Evolutionary conservation across 2,329 filamentous ascomycete species (phyloP).

Genomic region (Alternaria brassicae): DNA sequence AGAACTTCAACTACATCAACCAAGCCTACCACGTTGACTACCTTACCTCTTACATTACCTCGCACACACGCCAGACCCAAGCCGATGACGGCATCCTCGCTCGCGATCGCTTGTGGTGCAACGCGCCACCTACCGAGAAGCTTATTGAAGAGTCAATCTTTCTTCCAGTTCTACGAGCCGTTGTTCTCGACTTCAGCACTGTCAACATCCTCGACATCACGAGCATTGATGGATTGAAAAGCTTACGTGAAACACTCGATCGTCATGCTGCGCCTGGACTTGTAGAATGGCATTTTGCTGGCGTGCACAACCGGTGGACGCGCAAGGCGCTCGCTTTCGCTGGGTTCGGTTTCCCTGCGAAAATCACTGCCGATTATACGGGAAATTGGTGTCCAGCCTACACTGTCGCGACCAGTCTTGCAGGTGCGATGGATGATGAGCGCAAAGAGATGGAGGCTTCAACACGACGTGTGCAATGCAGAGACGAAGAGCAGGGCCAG

Average conservation of each 20-base stretch:
- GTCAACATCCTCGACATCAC: conserved; percentile 66
- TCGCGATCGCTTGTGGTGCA: conserved; percentile 63
- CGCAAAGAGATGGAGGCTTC: conserved; percentile 11
- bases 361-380: conserved; percentile 3
- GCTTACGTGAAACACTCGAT: conserved; percentile 63
- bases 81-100: conserved; percentile 28
- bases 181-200: conserved; percentile 64
- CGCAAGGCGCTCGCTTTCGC: conserved; percentile 63
- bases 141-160: conserved; percentile 13
- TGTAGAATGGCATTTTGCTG: conserved; percentile 57
- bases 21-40: conserved; percentile 84
- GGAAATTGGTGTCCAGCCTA: conserved; percentile 36
- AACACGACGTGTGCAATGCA: neutral
- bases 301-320: conserved; percentile 63
- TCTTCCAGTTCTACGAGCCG: conserved; percentile 60
- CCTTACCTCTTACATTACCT: conserved; percentile 71
- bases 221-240: conserved; percentile 61
- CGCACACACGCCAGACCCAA: conserved; percentile 39
- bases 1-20: conserved; percentile 94
- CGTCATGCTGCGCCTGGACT: conserved; percentile 53
- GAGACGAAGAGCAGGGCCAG: conserved; percentile 20
- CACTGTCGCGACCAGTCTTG: conserved; percentile 24
- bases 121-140: conserved; percentile 49
- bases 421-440: conserved; percentile 28
- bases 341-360: conserved; percentile 59